phyloP scores from a whole-genome alignment of 2,329 filamentous ascomycete genomes.

The Bipolaris oryzae region DNA sequence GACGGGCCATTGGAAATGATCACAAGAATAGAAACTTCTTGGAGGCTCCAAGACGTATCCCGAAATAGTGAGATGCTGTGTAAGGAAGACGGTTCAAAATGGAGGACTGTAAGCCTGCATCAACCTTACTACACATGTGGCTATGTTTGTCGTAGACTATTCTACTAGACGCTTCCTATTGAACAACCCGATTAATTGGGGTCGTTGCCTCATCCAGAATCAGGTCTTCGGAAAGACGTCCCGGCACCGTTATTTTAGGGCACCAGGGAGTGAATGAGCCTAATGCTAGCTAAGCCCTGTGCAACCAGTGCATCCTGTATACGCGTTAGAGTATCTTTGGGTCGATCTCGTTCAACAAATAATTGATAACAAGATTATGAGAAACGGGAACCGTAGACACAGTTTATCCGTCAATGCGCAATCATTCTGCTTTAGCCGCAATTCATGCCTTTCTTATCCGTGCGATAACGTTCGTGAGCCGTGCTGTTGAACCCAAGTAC shows the following conservation, averaged over 20 bases:
- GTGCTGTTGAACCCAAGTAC: background rate
- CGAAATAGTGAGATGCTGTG: background rate
- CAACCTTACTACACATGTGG: background rate
- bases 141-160: background rate
- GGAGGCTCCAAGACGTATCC: background rate
- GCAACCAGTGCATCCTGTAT: too few relatives aligned
- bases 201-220: background rate
- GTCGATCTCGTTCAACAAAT: background rate
- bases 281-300: too few relatives aligned
- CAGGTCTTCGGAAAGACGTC: background rate
- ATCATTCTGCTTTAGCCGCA: background rate
- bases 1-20: background rate
- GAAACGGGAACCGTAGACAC: background rate
- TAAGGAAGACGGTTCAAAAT: background rate
- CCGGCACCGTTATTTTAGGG: background rate
- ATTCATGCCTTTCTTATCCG: background rate
- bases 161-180: background rate
- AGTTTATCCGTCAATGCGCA: background rate
- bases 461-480: background rate
- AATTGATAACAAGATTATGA: background rate
- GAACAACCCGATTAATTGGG: background rate
- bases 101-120: background rate
- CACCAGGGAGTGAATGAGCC: background rate
- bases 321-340: background rate
- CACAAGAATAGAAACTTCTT: background rate